Percentiles rank a stretch among this genome's conserved stretches.
phyloP scores from a whole-genome alignment of 331 rosid genomes.

The Spiraea crenata region DNA sequence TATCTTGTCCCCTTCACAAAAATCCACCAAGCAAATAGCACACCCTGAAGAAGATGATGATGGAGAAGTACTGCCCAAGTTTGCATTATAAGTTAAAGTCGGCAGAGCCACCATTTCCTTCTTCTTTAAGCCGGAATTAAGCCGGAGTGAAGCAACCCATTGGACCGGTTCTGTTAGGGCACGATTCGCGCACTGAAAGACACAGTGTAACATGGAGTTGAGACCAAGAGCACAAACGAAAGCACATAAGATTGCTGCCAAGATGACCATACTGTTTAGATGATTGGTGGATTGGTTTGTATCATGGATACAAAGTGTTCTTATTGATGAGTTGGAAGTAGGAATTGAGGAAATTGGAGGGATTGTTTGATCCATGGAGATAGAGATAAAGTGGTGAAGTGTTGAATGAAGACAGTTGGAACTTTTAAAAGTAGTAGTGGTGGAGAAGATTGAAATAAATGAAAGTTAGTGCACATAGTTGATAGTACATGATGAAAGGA shows the following conservation, averaged over 20 bases:
- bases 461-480: not conserved
- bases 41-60: constrained; percentile 42
- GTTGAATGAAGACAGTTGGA: not conserved
- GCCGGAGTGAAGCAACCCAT: constrained; percentile 52
- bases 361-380: constrained; percentile 12
- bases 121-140: constrained; percentile 67
- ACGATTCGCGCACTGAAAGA: constrained; percentile 53
- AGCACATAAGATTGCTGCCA: constrained; percentile 67
- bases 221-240: constrained; percentile 81
- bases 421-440: not conserved
- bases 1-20: constrained; percentile 59
- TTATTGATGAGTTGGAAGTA: constrained; percentile 30
- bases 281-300: constrained; percentile 17
- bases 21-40: constrained; percentile 67
- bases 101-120: constrained; percentile 71
- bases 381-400: constrained; percentile 12
- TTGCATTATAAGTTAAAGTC: constrained; percentile 38
- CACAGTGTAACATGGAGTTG: constrained; percentile 64
- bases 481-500: constrained; percentile 4
- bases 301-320: constrained; percentile 13
- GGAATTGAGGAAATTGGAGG: constrained; percentile 26
- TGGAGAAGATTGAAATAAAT: not conserved
- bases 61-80: constrained; percentile 19
- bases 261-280: constrained; percentile 45
- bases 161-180: constrained; percentile 44